phyloP scores from a whole-genome alignment of 306 rosid species.

The Prinsepia uniflora region DNA sequence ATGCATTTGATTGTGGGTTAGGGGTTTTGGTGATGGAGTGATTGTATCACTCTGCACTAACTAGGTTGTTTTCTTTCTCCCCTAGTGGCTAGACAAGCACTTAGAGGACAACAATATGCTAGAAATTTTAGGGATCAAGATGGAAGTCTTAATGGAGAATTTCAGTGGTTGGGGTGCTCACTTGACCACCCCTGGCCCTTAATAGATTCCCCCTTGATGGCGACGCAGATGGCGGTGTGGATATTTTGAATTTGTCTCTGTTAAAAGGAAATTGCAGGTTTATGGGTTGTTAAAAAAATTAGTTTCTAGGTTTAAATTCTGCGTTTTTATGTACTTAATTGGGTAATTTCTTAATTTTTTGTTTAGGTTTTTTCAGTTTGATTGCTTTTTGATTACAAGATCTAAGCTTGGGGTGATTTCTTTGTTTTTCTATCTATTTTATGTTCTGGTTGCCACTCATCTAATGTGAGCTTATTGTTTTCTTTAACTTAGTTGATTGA shows the following conservation, averaged over 20 bases:
- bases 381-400: background rate
- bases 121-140: no score
- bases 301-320: background rate
- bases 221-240: background rate
- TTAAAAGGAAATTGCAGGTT: background rate
- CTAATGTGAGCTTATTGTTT: background rate
- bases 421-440: background rate
- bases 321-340: background rate
- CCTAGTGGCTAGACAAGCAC: no score
- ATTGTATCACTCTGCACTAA: no score
- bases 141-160: no score
- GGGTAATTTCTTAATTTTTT: background rate
- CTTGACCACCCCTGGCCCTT: no score
- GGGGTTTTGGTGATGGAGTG: background rate
- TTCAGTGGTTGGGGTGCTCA: no score
- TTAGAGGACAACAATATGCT: no score
- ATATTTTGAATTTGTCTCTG: background rate
- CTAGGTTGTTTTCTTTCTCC: no score
- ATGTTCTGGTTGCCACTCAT: background rate
- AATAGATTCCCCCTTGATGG: background rate
- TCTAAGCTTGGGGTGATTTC: background rate
- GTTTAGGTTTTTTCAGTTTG: background rate
- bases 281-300: background rate
- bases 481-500: constrained; percentile 8
- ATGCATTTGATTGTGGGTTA: background rate